Evolutionary conservation across 495 filamentous ascomycete species (phyloP).

Genomic region (Aspergillus bertholletiae): DNA sequence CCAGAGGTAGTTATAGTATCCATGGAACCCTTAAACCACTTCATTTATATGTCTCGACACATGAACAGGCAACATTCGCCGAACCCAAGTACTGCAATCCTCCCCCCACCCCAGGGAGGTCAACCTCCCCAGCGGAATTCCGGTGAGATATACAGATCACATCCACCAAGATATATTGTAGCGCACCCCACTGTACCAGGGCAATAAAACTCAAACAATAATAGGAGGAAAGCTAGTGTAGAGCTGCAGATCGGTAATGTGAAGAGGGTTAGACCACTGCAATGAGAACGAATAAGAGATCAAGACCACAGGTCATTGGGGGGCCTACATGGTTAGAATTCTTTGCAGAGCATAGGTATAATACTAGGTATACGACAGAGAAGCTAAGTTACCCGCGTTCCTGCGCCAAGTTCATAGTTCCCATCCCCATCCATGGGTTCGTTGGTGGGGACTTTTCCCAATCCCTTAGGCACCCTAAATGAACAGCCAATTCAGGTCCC

Average conservation of each 20-base stretch:
- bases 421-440: background rate
- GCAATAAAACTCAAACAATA: background rate
- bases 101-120: background rate
- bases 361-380: too few relatives aligned
- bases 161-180: background rate
- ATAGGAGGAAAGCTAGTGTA: background rate
- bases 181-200: background rate
- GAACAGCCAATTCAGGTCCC: background rate
- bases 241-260: background rate
- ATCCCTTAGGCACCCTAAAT: background rate
- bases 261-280: background rate
- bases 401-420: background rate
- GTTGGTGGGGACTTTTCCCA: background rate
- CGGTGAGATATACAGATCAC: background rate
- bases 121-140: background rate
- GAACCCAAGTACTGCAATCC: background rate
- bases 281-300: background rate
- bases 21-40: too few relatives aligned
- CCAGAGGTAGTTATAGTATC: too few relatives aligned
- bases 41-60: too few relatives aligned
- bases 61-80: background rate
- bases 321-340: too few relatives aligned
- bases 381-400: background rate
- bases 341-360: background rate
- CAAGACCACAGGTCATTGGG: too few relatives aligned